Conservation (phyloP, 768 basidiomycete genomes). For the Mycena haematopus region DNA sequence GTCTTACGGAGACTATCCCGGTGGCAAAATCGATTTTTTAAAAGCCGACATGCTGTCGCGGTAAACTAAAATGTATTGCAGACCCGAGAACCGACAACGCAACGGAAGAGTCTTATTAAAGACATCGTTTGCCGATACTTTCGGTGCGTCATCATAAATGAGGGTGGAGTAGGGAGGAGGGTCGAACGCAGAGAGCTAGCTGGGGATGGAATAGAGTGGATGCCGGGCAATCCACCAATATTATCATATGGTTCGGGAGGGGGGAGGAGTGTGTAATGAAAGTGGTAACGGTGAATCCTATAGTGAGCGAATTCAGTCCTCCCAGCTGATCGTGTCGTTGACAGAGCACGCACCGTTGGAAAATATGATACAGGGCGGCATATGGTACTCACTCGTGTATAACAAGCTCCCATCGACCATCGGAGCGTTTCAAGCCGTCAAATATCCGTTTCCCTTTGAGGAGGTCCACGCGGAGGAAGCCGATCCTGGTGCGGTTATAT, state of each 20-base stretch:
- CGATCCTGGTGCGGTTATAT: conserved; percentile 48
- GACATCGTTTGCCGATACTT: conserved; percentile 10
- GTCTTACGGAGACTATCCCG: neutral
- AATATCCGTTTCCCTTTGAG: conserved; percentile 60
- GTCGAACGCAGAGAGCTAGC: conserved; percentile 2
- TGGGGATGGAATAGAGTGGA: conserved; percentile 17
- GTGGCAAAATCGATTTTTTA: neutral
- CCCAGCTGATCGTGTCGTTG: neutral
- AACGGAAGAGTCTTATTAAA: conserved; percentile 6
- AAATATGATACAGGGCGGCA: conserved; percentile 16
- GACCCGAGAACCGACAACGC: conserved; percentile 4
- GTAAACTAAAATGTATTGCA: conserved; percentile 19
- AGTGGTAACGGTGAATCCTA: conserved; percentile 14
- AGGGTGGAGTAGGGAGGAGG: conserved; percentile 21
- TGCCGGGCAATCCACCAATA: conserved; percentile 14
- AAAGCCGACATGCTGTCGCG: neutral
- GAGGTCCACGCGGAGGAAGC: conserved; percentile 63
- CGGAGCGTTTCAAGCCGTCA: conserved; percentile 52
- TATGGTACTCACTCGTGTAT: conserved; percentile 11
- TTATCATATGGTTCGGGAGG: conserved; percentile 16
- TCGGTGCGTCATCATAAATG: conserved; percentile 12
- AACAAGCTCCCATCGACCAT: conserved; percentile 29
- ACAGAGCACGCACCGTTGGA: conserved; percentile 13
- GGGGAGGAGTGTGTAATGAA: neutral
- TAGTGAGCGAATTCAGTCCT: neutral